These are phyloP conservation scores for Rhododendron molle DNA, from an alignment of 148 eudicot species.

Conservation along the genomic window DNA sequence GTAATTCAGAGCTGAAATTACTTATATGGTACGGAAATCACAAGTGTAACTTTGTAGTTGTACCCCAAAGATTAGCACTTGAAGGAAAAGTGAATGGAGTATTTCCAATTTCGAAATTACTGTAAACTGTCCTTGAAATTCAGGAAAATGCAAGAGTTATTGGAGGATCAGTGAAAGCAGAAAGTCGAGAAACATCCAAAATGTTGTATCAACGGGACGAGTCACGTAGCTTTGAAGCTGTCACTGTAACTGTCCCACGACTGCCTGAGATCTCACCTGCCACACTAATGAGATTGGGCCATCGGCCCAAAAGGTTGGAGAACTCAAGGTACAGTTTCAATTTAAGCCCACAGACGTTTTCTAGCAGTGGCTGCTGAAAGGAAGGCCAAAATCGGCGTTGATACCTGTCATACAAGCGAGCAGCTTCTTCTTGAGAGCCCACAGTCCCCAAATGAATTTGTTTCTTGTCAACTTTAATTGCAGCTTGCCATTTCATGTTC, in stretches of 20 bases:
- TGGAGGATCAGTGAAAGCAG: not conserved
- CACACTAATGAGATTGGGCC: not conserved
- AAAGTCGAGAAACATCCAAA: not conserved
- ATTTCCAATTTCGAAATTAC: not conserved
- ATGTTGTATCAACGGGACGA: not conserved
- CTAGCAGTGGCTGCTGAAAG: not conserved
- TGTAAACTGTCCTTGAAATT: not conserved
- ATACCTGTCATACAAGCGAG: slow-evolving; percentile 87
- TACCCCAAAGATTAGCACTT: not conserved
- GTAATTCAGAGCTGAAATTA: not conserved
- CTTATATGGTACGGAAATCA: not conserved
- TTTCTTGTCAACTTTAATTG: slow-evolving; percentile 91
- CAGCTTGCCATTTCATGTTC: slow-evolving; percentile 97
- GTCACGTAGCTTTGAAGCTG: not conserved
- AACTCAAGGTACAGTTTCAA: not conserved
- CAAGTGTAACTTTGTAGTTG: not conserved
- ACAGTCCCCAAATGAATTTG: slow-evolving; percentile 96
- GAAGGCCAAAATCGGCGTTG: not conserved
- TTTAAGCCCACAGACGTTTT: not conserved
- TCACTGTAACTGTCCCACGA: not conserved
- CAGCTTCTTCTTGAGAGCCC: slow-evolving; percentile 81
- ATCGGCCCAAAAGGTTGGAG: not conserved
- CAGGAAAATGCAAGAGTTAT: not conserved
- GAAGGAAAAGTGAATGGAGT: not conserved
- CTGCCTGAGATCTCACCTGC: not conserved